These are phyloP conservation scores for Oehlia diaphana DNA, from an alignment of 192 early-diverging fungal species.

Conservation along the genomic window DNA sequence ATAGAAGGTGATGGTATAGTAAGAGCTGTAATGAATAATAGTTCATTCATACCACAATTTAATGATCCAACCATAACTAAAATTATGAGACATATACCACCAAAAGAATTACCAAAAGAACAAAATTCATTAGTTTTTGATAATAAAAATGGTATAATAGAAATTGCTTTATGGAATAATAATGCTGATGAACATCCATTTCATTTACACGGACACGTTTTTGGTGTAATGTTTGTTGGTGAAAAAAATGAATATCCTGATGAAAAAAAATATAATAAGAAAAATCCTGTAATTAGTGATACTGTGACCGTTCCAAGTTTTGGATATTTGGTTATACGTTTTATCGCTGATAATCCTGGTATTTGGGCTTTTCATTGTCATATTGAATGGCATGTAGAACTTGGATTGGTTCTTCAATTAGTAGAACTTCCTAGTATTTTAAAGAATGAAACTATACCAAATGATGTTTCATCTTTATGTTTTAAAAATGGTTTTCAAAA, in stretches of 20 bases:
- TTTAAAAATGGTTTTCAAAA: too few species aligned
- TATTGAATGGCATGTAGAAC: conserved; percentile 49
- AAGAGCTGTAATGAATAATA: too few species aligned
- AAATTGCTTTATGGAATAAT: not conserved
- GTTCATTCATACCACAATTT: too few species aligned
- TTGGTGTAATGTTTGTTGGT: conserved; percentile 37
- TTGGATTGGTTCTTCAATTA: conserved; percentile 41
- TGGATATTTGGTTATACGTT: conserved; percentile 30
- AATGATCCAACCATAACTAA: too few species aligned
- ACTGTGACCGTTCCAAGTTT: conserved; percentile 32
- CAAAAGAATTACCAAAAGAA: not conserved
- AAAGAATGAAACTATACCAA: too few species aligned
- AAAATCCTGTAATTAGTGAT: conserved; percentile 38
- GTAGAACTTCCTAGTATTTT: not conserved
- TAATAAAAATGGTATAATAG: not conserved
- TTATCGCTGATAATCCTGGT: conserved; percentile 39
- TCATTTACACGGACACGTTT: conserved; percentile 36
- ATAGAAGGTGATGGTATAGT: too few species aligned
- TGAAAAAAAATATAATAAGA: not conserved
- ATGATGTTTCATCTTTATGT: too few species aligned
- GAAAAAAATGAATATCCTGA: conserved; percentile 33
- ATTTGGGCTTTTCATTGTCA: conserved; percentile 47
- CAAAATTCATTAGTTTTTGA: not conserved
- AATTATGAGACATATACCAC: too few species aligned
- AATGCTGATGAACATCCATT: not conserved